Conservation (phyloP, 164 flowering plant genomes). For the Annona cherimola region DNA sequence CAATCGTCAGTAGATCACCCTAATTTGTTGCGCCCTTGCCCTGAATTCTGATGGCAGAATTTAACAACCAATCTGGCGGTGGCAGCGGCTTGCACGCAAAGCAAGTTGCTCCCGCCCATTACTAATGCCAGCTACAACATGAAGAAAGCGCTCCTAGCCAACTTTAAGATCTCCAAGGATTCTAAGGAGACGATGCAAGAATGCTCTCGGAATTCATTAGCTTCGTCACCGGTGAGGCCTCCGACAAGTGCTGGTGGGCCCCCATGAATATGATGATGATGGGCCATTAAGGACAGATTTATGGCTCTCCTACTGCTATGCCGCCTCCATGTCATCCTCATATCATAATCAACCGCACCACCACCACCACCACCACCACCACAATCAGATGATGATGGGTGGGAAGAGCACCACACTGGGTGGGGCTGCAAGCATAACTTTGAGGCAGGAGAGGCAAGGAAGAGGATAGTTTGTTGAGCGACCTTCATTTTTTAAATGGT, state of each 20-base stretch:
- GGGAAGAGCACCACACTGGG: neutral
- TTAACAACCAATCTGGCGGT: constrained; percentile 46
- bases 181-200: constrained; percentile 77
- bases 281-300: constrained; percentile 17
- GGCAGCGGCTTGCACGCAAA: constrained; percentile 6
- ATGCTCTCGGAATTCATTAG: constrained; percentile 73
- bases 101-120: constrained; percentile 53
- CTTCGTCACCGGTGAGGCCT: constrained; percentile 72
- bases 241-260: constrained; percentile 75
- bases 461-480: neutral
- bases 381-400: neutral
- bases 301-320: too few species aligned
- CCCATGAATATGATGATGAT: constrained; percentile 47
- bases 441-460: constrained; percentile 5
- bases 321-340: neutral
- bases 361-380: too few species aligned
- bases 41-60: constrained; percentile 35
- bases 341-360: too few species aligned
- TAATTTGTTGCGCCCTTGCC: too few species aligned
- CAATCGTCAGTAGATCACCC: too few species aligned
- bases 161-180: constrained; percentile 70
- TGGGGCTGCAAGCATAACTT: neutral
- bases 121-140: constrained; percentile 62
- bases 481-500: too few species aligned
- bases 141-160: constrained; percentile 56